Evolutionary conservation across 768 basidiomycete species (phyloP), one percentile per base, ranked within the genome.

Genomic region (Nevesoporus exiguus): DNA sequence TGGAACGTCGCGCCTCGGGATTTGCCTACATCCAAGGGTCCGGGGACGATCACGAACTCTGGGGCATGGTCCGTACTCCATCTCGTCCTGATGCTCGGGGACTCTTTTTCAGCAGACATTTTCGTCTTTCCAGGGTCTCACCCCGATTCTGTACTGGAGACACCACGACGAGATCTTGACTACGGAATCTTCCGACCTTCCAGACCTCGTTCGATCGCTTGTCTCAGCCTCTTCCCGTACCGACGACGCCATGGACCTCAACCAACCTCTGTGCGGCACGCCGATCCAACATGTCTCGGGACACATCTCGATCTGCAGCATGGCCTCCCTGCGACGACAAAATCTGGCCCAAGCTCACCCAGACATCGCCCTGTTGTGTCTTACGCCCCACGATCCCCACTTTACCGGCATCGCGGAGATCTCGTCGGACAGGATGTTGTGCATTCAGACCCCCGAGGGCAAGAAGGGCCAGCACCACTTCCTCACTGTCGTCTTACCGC

Each of bases 41-140:
- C 0, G 96, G 94, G 0, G 96, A 98, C 63, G 96, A 98, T 62
- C 92, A 95, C 64, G 94, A 97, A 69, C 75, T 88, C 6, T 95
- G 93, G 93, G 80, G 85, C 27, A 81, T 82, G 82, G 90, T 89
- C 51, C 29, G 75, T 66, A 15, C 29, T 21, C 29, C 13, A 43
- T 34, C 42, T 49, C 46, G 2, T 27, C 34, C 41, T 29, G 13
- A 29, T 19, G 37, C 24, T 40, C 15, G 27, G 3, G 13, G 2
- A 6, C 25, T n/a, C n/a, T 11, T 6, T 14, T 4, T 31, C 13
- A 5, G 9, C 40, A 9, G 22, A 27, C 25, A 8, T 22, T 29
- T 2, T 21, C 21, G 7, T 29, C 31, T 11, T 24, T 34, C 39
- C 60, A 92, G 88, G 92, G 92, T 5, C 72, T 96, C 51, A 90